These are phyloP conservation scores for Coemansia sp. DNA, from an alignment of 192 early-diverging fungal genomes.

Conservation along the genomic window DNA sequence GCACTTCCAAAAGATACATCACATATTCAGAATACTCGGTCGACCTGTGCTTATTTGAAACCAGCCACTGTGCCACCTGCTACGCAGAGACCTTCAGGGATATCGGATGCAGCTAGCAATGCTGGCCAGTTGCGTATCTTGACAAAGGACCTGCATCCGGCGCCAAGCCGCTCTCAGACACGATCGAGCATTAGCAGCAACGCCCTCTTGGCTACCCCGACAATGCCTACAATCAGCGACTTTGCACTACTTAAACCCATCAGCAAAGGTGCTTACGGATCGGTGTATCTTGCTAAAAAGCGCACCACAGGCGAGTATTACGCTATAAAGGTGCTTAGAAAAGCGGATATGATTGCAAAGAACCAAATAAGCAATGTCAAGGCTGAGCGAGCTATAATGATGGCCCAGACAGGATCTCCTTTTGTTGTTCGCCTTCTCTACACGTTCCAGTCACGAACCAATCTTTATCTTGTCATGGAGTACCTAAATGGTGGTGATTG, in stretches of 20 bases:
- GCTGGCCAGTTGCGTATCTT: conserved; percentile 9
- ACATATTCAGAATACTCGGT: background rate
- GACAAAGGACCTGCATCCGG: conserved; percentile 10
- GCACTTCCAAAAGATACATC: background rate
- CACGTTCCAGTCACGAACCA: conserved; percentile 84
- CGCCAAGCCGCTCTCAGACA: background rate
- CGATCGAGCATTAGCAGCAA: conserved; percentile 14
- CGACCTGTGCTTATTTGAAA: background rate
- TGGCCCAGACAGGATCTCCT: conserved; percentile 79
- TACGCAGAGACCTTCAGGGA: background rate
- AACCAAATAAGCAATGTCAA: conserved; percentile 61
- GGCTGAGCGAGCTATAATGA: conserved; percentile 63
- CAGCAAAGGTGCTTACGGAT: conserved; percentile 87
- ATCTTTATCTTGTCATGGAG: conserved; percentile 87
- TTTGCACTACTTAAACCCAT: conserved; percentile 91
- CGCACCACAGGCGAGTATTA: conserved; percentile 81
- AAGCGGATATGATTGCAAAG: conserved; percentile 90
- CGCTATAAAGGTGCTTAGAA: conserved; percentile 87
- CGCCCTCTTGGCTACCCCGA: conserved; percentile 46
- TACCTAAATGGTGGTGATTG: conserved; percentile 87
- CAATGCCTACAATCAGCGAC: conserved; percentile 80
- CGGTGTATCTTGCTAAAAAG: conserved; percentile 83
- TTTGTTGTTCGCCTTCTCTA: conserved; percentile 88
- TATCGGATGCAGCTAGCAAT: background rate
- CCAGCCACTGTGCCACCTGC: no score